Evolutionary conservation across 306 rosid genomes (phyloP), one percentile per base, ranked within the genome.

Genomic region (Cyclanthera cordifolia): DNA sequence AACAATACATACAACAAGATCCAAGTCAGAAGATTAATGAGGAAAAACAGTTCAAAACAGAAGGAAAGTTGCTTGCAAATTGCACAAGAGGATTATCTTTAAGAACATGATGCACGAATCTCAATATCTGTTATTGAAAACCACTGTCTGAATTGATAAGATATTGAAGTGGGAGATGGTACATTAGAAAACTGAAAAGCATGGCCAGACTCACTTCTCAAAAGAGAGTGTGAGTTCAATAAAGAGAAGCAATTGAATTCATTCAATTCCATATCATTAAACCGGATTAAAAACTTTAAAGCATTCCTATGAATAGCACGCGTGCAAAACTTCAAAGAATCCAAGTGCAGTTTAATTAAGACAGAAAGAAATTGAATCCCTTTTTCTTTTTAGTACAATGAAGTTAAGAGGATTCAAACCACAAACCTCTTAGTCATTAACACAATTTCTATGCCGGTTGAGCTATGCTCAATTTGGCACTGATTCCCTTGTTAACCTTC

Each of bases 11-110:
- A 45, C 53, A 64, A 21, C 53, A 64, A 43, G 2, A 43, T 53
- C 50, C 1, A 5, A 43, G 51, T 64, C 53, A 64, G 48, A 74
- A 83, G 53, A 75, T 78, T 53, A 76, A 64, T 65, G 49, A 53
- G 46, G 48, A 7, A 19, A 37, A 19, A 16, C 3, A 69, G 28
- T 63, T 72, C 68, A 64, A 25, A 78, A 59, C 37, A 37, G 67
- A 52, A 2, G 11, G 53, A 12, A 53, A 13, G 5, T 13, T 74
- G 15, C 6, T 41, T 30, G 19, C n/a, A 64, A 64, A 39, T 43
- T 64, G 52, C 53, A 20, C 32, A 5, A 5, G 19, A 12, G 24
- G 23, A 10, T 43, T 20, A 14, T 12, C 14, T 13, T 41, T 21
- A 64, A 43, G 70, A 64, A 64, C 37, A 21, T 2, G 21, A 43